A percentile compares a stretch with the other conserved stretches of the same genome.
phyloP scores from a whole-genome alignment of 805 yeast species.

The Candida hungchunana region DNA sequence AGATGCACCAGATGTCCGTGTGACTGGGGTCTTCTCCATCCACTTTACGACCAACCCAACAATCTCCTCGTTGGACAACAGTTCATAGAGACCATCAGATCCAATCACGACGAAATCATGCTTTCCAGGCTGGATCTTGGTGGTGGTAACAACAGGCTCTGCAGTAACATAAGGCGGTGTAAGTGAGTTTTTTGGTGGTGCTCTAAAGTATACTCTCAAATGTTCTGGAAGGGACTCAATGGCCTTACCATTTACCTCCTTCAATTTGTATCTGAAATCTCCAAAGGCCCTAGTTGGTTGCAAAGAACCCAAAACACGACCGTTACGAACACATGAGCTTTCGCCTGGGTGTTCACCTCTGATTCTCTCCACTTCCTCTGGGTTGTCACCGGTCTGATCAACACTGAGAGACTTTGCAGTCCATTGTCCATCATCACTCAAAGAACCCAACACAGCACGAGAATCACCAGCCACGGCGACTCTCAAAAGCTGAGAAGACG shows the following conservation, averaged over 20 bases:
- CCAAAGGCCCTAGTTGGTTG: constrained; percentile 98
- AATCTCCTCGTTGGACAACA: constrained; percentile 88
- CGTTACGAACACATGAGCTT: constrained; percentile 68
- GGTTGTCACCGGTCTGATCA: constrained; percentile 94
- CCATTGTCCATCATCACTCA: constrained; percentile 67
- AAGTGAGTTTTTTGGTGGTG: constrained; percentile 62
- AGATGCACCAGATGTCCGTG: constrained; percentile 4
- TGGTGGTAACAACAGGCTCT: constrained; percentile 85
- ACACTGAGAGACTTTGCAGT: constrained; percentile 79
- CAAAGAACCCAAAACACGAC: constrained; percentile 86
- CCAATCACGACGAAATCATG: constrained; percentile 90
- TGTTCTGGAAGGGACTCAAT: constrained; percentile 65
- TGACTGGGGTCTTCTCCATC: constrained; percentile 71
- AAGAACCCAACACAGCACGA: constrained; percentile 80
- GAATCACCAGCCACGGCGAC: constrained; percentile 98
- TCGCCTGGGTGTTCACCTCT: constrained; percentile 89
- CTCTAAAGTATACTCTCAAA: constrained; percentile 76
- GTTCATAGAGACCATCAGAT: constrained; percentile 90
- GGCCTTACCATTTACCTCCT: constrained; percentile 41
- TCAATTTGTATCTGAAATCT: constrained; percentile 89
- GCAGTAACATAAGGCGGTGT: constrained; percentile 99
- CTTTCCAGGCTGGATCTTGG: constrained; percentile 62
- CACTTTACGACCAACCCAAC: constrained; percentile 90
- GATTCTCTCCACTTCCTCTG: constrained; percentile 79
- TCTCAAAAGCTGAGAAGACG: constrained; percentile 61